Conservation (phyloP, 768 basidiomycete genomes). For the Tremella mesenterica region DNA sequence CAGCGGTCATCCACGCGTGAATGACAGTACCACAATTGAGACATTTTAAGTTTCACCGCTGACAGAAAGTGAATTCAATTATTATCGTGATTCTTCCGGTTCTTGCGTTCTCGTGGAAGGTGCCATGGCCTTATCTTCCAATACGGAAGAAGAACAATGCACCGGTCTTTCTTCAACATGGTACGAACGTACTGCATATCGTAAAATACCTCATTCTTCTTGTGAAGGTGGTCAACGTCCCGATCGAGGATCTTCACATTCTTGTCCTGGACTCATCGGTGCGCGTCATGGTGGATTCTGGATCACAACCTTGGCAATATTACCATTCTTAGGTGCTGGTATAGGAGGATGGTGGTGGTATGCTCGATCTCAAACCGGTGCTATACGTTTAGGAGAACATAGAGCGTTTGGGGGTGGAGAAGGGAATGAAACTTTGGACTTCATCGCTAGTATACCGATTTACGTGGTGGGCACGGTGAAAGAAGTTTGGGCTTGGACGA, state of each 20-base stretch:
- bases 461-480: slow-evolving; percentile 71
- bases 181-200: slow-evolving; percentile 89
- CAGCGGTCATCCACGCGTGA: too few relatives aligned
- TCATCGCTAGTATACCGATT: slow-evolving; percentile 81
- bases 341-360: slow-evolving; percentile 69
- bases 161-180: slow-evolving; percentile 55
- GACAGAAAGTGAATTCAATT: slow-evolving; percentile 95
- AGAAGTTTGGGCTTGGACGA: slow-evolving; percentile 34
- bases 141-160: slow-evolving; percentile 46
- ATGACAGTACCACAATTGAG: too few relatives aligned
- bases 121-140: slow-evolving; percentile 52
- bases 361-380: slow-evolving; percentile 9
- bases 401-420: slow-evolving; percentile 42
- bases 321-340: slow-evolving; percentile 70
- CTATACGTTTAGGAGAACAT: slow-evolving; percentile 40
- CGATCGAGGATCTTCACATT: slow-evolving; percentile 65
- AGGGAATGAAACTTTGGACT: slow-evolving; percentile 55
- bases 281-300: slow-evolving; percentile 60
- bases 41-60: too few relatives aligned
- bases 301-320: slow-evolving; percentile 68
- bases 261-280: slow-evolving; percentile 67
- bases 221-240: slow-evolving; percentile 73
- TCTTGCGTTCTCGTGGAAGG: slow-evolving; percentile 71
- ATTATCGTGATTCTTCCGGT: slow-evolving; percentile 59
- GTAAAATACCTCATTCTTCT: slow-evolving; percentile 77